These are phyloP conservation scores for Penicillium goetzii DNA, from an alignment of 495 filamentous ascomycete genomes.

Conservation along the genomic window DNA sequence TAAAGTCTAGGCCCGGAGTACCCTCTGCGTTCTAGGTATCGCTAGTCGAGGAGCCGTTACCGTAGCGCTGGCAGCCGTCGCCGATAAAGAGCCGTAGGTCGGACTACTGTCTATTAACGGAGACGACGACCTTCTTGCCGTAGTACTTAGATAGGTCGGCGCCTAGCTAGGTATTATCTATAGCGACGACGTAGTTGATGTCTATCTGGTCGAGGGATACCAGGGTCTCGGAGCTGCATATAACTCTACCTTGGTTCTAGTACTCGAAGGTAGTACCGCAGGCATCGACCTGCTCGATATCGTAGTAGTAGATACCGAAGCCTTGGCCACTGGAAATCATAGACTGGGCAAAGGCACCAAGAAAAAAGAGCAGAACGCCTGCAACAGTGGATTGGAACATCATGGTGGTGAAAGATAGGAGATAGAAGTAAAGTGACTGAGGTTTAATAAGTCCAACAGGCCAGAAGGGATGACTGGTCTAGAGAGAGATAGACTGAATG, in stretches of 20 bases:
- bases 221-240: constrained; percentile 16
- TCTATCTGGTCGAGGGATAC: constrained; percentile 19
- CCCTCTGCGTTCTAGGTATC: constrained; percentile 17
- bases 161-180: constrained; percentile 16
- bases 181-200: constrained; percentile 23
- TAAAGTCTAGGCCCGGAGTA: constrained; percentile 23
- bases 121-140: constrained; percentile 23
- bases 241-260: constrained; percentile 18
- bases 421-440: not conserved
- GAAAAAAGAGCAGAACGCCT: not conserved
- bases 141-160: constrained; percentile 17
- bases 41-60: constrained; percentile 5
- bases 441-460: not conserved
- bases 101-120: constrained; percentile 21
- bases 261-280: constrained; percentile 19
- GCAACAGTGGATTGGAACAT: not conserved
- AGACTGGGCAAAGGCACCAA: not conserved
- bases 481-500: not conserved
- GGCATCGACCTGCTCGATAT: constrained; percentile 16
- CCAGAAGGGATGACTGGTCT: not conserved
- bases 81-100: constrained; percentile 21
- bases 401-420: not conserved
- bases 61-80: constrained; percentile 23
- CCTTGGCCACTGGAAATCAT: constrained; percentile 7
- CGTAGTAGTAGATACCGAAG: constrained; percentile 26